Percentiles rank a stretch among this genome's conserved stretches.
Conservation (phyloP, 345 rosid species). For the Eucalyptus virginea region DNA sequence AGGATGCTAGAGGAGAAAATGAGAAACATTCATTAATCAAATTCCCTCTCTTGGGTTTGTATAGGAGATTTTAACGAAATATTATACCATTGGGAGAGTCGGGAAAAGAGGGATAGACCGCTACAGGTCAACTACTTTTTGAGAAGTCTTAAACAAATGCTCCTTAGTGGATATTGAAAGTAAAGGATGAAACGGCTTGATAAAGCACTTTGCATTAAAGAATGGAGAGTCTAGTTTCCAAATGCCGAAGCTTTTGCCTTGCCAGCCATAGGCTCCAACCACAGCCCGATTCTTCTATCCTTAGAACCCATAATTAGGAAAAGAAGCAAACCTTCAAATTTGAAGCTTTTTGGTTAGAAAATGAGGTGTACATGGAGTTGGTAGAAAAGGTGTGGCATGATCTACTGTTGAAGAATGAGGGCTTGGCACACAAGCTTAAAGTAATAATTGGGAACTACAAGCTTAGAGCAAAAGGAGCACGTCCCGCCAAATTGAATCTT, state of each 20-base stretch:
- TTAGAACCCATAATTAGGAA: not conserved
- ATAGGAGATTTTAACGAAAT: no score
- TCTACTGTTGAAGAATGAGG: not conserved
- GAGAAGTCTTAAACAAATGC: not conserved
- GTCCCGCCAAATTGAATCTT: not conserved
- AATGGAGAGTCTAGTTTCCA: not conserved
- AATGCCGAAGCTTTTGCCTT: not conserved
- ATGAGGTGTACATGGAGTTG: not conserved
- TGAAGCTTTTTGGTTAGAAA: not conserved
- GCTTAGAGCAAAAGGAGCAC: rapidly evolving
- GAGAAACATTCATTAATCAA: no score
- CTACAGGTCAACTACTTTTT: not conserved
- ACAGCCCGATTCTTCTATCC: not conserved
- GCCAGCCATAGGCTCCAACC: not conserved
- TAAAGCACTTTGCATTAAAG: not conserved
- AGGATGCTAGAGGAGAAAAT: no score
- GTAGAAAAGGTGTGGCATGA: not conserved
- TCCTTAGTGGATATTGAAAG: not conserved
- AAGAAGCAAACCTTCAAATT: not conserved
- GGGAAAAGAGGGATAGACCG: rapidly evolving
- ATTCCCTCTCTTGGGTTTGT: not conserved
- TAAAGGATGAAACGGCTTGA: not conserved
- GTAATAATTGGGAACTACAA: not conserved
- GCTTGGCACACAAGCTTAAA: not conserved
- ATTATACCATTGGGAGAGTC: not conserved